Conservation (phyloP, 1,139 yeast genomes). For the Pichia kudriavzevii region DNA sequence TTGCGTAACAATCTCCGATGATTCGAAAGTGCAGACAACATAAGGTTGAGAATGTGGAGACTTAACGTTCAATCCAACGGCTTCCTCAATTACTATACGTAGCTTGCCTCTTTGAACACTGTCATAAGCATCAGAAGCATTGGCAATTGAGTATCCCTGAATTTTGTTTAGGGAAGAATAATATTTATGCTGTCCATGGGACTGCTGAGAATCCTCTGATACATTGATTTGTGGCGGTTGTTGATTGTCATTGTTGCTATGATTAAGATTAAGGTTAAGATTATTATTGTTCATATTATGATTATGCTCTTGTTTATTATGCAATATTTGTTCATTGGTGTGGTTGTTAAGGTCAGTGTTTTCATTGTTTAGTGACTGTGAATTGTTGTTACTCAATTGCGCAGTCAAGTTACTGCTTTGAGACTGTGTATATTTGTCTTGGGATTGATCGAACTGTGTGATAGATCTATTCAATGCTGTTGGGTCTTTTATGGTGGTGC, state of each 20-base stretch:
- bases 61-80: conserved; percentile 53
- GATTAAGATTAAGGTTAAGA: conserved; percentile 11
- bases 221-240: too few species aligned
- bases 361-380: conserved; percentile 7
- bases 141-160: conserved; percentile 13
- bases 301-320: neutral
- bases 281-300: neutral
- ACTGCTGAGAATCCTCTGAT: conserved; percentile 4
- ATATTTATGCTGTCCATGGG: conserved; percentile 1
- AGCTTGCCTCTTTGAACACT: conserved; percentile 71
- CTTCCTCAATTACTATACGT: conserved; percentile 73
- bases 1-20: conserved; percentile 81
- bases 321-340: neutral
- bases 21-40: conserved; percentile 89
- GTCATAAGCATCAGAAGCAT: conserved; percentile 20
- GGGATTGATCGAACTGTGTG: conserved; percentile 22
- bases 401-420: conserved; percentile 25
- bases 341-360: conserved; percentile 3
- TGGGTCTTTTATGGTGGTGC: conserved; percentile 45
- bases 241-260: conserved; percentile 1
- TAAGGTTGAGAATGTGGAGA: conserved; percentile 63
- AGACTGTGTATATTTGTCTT: too few species aligned
- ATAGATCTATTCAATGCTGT: conserved; percentile 24
- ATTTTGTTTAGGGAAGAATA: conserved; percentile 1
- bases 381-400: conserved; percentile 15